These are phyloP conservation scores for Globisporangium megalacanthum DNA, from an alignment of 352 stramenopile genomes.

Conservation along the genomic window DNA sequence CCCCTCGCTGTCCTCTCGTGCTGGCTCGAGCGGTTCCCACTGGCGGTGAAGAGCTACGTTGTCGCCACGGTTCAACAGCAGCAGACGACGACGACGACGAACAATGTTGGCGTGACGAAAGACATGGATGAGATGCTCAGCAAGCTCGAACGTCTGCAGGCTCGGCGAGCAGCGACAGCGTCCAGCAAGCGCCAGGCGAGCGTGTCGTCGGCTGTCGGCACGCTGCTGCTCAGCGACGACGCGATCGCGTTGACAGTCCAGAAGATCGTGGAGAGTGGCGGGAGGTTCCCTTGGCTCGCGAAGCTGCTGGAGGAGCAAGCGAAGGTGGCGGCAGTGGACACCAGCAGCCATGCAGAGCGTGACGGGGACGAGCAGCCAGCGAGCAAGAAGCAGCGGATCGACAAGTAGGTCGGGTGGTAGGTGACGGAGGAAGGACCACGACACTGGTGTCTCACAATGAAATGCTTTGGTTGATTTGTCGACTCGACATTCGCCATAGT, in stretches of 20 bases:
- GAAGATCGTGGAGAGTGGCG: slow-evolving; percentile 23
- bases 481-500: not conserved
- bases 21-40: slow-evolving; percentile 67
- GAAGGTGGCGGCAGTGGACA: not conserved
- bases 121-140: slow-evolving; percentile 48
- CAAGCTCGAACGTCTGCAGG: slow-evolving; percentile 63
- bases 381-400: slow-evolving; percentile 51
- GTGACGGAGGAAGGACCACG: no score
- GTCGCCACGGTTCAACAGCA: slow-evolving; percentile 7
- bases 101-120: slow-evolving; percentile 15
- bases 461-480: no score
- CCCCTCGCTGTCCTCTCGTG: slow-evolving; percentile 53
- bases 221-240: slow-evolving; percentile 41
- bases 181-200: slow-evolving; percentile 5
- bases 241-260: slow-evolving; percentile 27
- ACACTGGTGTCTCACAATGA: no score
- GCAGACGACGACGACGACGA: slow-evolving; percentile 6
- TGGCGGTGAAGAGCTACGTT: slow-evolving; percentile 55
- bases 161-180: slow-evolving; percentile 16
- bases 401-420: slow-evolving; percentile 11
- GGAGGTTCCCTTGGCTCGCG: slow-evolving; percentile 23
- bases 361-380: slow-evolving; percentile 32
- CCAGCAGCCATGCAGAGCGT: not conserved
- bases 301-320: slow-evolving; percentile 10
- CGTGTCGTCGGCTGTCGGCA: slow-evolving; percentile 13